Evolutionary conservation across 495 filamentous ascomycete species (phyloP).

Genomic region (Trichoderma gamsii): DNA sequence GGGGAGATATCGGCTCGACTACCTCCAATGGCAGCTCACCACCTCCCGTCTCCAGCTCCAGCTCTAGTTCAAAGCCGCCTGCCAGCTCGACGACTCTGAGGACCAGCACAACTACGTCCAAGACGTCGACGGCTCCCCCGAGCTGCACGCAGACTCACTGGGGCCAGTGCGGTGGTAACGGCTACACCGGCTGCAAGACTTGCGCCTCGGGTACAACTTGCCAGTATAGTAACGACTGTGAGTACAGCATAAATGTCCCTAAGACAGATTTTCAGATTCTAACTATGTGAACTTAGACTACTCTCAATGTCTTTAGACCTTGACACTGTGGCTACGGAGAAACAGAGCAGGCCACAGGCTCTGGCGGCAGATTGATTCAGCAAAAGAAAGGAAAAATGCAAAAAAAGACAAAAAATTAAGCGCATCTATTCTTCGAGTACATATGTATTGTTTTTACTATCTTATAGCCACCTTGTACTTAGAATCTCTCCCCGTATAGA

Average conservation of each 20-base stretch:
- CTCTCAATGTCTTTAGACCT: background rate
- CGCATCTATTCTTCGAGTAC: too few relatives aligned
- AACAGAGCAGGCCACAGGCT: too few relatives aligned
- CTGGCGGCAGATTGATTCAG: too few relatives aligned
- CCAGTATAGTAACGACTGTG: background rate
- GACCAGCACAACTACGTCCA: background rate
- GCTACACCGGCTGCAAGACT: background rate
- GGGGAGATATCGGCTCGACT: slow-evolving; percentile 54
- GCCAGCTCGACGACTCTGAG: background rate
- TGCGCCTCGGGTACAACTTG: background rate
- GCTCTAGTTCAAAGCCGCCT: too few relatives aligned
- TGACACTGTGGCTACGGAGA: background rate
- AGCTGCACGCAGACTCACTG: slow-evolving; percentile 5
- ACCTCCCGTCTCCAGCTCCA: slow-evolving; percentile 14
- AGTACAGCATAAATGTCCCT: background rate
- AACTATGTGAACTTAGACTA: background rate
- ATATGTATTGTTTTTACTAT: too few relatives aligned
- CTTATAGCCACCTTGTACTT: too few relatives aligned
- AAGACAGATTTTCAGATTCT: background rate
- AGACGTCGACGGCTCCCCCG: background rate
- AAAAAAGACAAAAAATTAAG: too few relatives aligned
- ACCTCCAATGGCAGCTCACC: slow-evolving; percentile 20
- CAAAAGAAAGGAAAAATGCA: too few relatives aligned
- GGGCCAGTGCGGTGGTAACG: background rate
- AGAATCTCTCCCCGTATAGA: too few relatives aligned